Evolutionary conservation across 164 flowering plant species (phyloP), one percentile per base, ranked within the genome.

Genomic region (Stephania yunnanensis): DNA sequence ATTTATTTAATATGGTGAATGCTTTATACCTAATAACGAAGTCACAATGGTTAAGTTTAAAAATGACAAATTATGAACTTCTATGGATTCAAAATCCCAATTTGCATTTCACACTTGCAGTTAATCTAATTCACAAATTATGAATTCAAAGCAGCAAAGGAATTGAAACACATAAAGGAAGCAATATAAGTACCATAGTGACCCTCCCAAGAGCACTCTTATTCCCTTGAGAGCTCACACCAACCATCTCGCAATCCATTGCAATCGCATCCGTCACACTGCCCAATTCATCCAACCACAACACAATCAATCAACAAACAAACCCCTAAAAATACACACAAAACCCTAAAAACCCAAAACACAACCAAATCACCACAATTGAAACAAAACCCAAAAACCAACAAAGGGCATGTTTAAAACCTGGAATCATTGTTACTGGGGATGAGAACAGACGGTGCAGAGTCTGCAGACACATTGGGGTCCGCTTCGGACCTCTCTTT

Each of bases 171-270:
- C 75, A 74, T 1, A 15, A 36, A 53, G 22, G 36, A 30, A 61
- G 13, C 25, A 53, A 44, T 68, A 67, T 29, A 25, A 65, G 68
- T 90, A 95, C 99, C 95, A 95, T 76, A 36, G 99, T 85, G 63
- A 91, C 89, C 75, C 96, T 82, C 71, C 92, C 99, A 83, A 95
- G 96, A 29, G 99, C 98, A 76, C 98, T 93, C 83, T 91, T 92
- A 77, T 84, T 93, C 76, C 98, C 98, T 73, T 81, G 77, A 22
- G 83, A 69, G 75, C 92, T 83, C 22, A 93, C 90, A 65, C 99
- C 98, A 75, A 93, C 99, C 99, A 95, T 95, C 86, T 95, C 99
- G 76, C 99, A 95, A 83, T 95, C 99, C 93, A 95, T 91, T 19
- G 91, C 96, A 64, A 95, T 73, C 61, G 44, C 90, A 80, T 92